Conservation (phyloP, 2,329 filamentous ascomycete genomes). For the Fusarium hostae region DNA sequence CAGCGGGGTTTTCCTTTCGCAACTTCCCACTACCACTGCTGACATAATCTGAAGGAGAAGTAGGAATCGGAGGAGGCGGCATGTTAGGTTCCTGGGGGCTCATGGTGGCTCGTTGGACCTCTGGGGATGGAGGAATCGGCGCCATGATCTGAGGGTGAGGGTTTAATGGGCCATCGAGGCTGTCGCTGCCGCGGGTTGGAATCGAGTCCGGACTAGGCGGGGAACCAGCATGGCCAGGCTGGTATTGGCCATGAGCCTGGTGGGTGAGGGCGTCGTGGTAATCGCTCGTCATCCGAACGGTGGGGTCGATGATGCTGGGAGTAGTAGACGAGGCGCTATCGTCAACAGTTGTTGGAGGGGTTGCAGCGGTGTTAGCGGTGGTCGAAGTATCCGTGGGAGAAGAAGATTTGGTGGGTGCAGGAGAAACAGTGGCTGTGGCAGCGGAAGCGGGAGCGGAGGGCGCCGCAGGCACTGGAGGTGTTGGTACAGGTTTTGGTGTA, state of each 20-base stretch:
- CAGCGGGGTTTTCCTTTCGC: constrained; percentile 46
- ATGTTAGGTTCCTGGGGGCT: constrained; percentile 37
- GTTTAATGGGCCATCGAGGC: constrained; percentile 35
- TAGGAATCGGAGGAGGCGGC: constrained; percentile 23
- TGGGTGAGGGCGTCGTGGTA: constrained; percentile 34
- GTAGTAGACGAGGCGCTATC: constrained; percentile 40
- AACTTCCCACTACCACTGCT: constrained; percentile 44
- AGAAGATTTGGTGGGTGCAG: constrained; percentile 41
- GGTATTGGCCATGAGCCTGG: constrained; percentile 13
- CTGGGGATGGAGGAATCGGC: constrained; percentile 47
- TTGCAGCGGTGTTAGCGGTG: constrained; percentile 35
- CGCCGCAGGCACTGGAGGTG: constrained; percentile 25
- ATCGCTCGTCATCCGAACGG: constrained; percentile 33
- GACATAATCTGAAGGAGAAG: constrained; percentile 31
- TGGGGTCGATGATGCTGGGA: constrained; percentile 40
- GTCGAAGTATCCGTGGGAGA: constrained; percentile 41
- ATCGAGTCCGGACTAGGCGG: constrained; percentile 28
- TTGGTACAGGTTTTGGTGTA: constrained; percentile 38
- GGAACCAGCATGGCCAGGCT: constrained; percentile 18
- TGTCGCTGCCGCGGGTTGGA: constrained; percentile 18
- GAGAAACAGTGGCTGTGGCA: constrained; percentile 18
- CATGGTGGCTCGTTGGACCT: constrained; percentile 39
- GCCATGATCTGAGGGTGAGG: constrained; percentile 45
- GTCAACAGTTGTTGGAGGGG: constrained; percentile 39
- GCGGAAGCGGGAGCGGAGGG: constrained; percentile 37